These are phyloP conservation scores for Ophiostoma triangulosporum DNA, from an alignment of 2,329 filamentous ascomycete species.

Conservation along the genomic window DNA sequence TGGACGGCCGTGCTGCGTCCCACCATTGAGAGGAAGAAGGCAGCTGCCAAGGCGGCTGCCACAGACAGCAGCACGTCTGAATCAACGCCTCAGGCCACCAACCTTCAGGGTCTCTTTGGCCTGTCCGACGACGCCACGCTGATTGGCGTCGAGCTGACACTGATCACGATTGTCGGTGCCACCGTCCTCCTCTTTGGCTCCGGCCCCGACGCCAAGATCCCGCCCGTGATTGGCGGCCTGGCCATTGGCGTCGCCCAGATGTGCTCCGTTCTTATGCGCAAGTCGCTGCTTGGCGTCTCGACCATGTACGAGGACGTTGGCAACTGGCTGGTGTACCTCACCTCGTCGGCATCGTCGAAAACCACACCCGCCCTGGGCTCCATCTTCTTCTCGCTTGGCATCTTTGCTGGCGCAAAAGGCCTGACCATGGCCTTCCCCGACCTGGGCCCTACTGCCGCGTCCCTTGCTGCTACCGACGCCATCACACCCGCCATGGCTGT, in stretches of 20 bases:
- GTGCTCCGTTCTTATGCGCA: slow-evolving; percentile 38
- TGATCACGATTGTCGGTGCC: slow-evolving; percentile 27
- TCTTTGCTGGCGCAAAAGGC: slow-evolving; percentile 21
- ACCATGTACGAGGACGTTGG: slow-evolving; percentile 48
- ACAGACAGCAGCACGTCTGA: background rate
- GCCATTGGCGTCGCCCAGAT: slow-evolving; percentile 46
- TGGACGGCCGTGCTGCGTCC: slow-evolving; percentile 33
- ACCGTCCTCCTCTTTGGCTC: slow-evolving; percentile 19
- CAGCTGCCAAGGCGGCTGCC: background rate
- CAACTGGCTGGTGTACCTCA: slow-evolving; percentile 30
- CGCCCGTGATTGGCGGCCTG: slow-evolving; percentile 41
- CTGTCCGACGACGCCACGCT: slow-evolving; percentile 25
- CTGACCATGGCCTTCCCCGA: background rate
- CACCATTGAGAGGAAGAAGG: slow-evolving; percentile 8
- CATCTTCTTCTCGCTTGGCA: slow-evolving; percentile 11
- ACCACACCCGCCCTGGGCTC: slow-evolving; percentile 18
- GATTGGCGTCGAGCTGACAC: slow-evolving; percentile 29
- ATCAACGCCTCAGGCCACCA: slow-evolving; percentile 13
- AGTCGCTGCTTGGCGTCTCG: slow-evolving; percentile 45
- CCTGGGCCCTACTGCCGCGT: slow-evolving; percentile 5
- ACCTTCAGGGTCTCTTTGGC: slow-evolving; percentile 28
- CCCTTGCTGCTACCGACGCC: slow-evolving; percentile 14
- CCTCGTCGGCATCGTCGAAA: background rate
- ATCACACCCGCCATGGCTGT: slow-evolving; percentile 28
- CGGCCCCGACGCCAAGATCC: slow-evolving; percentile 22